Percentiles rank a stretch among this genome's conserved stretches.
phyloP scores from a whole-genome alignment of 441 rosid species.

The Corymbia citriodora region DNA sequence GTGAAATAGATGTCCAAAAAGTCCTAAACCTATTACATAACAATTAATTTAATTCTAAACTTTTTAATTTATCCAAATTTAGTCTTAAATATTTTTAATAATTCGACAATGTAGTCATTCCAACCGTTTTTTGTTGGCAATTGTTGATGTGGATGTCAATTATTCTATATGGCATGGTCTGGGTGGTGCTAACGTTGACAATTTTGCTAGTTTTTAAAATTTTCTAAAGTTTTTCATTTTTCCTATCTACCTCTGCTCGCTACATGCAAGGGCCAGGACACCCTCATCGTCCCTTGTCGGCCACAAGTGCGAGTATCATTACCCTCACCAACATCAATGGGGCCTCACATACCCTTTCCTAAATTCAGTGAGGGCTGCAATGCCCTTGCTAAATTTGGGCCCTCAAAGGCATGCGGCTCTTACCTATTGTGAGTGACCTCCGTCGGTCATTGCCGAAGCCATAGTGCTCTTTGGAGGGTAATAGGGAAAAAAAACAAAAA shows the following conservation, averaged over 20 bases:
- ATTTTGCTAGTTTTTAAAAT: too few species aligned
- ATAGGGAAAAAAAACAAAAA: too few species aligned
- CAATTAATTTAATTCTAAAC: too few species aligned
- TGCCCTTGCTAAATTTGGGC: not conserved
- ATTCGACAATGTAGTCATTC: too few species aligned
- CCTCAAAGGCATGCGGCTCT: not conserved
- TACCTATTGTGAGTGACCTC: not conserved
- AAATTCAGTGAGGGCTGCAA: not conserved
- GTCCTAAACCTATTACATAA: not conserved
- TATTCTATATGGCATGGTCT: not conserved
- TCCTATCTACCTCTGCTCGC: fast-evolving
- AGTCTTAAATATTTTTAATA: too few species aligned
- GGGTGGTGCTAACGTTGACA: not conserved
- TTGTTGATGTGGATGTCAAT: fast-evolving
- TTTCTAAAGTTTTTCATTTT: not conserved
- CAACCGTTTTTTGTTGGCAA: not conserved
- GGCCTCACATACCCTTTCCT: not conserved
- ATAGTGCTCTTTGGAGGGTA: not conserved
- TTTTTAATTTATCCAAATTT: too few species aligned
- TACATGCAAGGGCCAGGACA: not conserved
- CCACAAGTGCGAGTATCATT: not conserved
- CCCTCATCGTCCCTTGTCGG: not conserved
- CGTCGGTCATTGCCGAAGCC: not conserved
- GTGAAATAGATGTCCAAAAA: too few species aligned
- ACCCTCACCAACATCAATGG: not conserved